Evolutionary conservation across 179 eudicot species (phyloP), one percentile per base, ranked within the genome.

Genomic region (Silene vulgaris): DNA sequence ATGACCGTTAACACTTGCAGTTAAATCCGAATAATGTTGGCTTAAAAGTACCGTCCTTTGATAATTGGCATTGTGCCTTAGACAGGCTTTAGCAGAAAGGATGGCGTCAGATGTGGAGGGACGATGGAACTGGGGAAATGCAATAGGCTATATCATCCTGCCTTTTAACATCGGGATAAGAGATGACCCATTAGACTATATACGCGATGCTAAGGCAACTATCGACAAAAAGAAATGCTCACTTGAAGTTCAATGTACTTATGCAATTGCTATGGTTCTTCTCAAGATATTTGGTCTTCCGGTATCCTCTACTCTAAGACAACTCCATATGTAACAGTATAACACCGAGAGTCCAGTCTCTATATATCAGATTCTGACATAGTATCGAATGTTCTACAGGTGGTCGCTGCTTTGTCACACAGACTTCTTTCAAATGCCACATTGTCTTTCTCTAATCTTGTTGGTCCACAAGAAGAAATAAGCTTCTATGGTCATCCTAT

Each of bases 381-480:
- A 64, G 20, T 28, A 3, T 67, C 5, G 40, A 63, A 16, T 11
- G 29, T 74, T 71, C 66, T 52, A 48, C 75, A 92, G 93, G 40
- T 65, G 11, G 73, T 82, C 11, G 79, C 87, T 60, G 67, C 73
- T 17, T 50, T 87, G 13, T 69, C 85, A 4, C 60, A 78, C 64
- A 79, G 62, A 69, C 60, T 80, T 19, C 11, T 88, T 68, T 40
- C 61, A 4, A 77, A 84, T 21, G 77, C 91, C 14, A 89, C 97
- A 3, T 54, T 92, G 77, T 79, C 85, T 77, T 90, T 92, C 82
- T 90, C 97, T 12, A 89, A 88, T 82, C 76, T 92, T 66, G 87
- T 86, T 17, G 97, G 97, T 40, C 90, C 96, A 8, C 66, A 54
- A 5, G 96, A 90, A 76, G 97, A 92, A 75, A 84, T 92, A 60